Percentiles rank a stretch among this genome's conserved stretches.
These are phyloP conservation scores for Blastobotrys petasosporus DNA, from an alignment of 1,139 yeast species.

Conservation along the genomic window DNA sequence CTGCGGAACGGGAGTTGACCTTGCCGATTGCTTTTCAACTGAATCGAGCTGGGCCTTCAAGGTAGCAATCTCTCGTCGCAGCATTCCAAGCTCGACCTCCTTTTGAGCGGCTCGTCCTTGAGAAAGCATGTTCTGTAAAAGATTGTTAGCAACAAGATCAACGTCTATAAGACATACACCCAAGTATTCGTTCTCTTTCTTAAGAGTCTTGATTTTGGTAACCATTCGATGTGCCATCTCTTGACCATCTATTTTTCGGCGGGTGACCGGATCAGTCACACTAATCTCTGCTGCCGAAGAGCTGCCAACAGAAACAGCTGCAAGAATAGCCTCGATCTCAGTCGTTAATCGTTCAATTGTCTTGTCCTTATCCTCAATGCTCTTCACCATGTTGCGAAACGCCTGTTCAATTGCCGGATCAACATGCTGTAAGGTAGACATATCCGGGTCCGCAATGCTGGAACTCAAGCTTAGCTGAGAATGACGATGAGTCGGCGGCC, in stretches of 20 bases:
- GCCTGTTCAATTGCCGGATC: constrained; percentile 24
- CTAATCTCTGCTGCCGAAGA: constrained; percentile 7
- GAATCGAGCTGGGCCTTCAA: constrained; percentile 15
- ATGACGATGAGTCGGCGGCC: not conserved
- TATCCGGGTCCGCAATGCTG: not conserved
- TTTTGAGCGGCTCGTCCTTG: constrained; percentile 67
- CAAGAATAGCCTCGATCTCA: constrained; percentile 58
- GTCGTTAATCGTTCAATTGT: constrained; percentile 57
- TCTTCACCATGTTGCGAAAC: constrained; percentile 45
- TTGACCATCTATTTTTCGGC: constrained; percentile 47
- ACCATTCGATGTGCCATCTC: constrained; percentile 74
- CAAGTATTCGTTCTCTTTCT: constrained; percentile 65
- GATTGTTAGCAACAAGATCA: not conserved
- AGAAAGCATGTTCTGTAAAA: constrained; percentile 48
- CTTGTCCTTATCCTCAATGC: constrained; percentile 46
- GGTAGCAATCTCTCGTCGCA: constrained; percentile 43
- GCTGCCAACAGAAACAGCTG: constrained; percentile 34
- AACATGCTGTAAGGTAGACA: constrained; percentile 11
- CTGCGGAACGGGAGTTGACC: not conserved
- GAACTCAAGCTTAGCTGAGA: constrained; percentile 5
- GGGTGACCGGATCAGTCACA: constrained; percentile 11
- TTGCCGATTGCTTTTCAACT: not conserved
- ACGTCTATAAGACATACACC: constrained; percentile 30
- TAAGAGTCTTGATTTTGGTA: constrained; percentile 53
- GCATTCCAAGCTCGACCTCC: constrained; percentile 59